A percentile compares a stretch with the other conserved stretches of the same genome.
Evolutionary conservation across 2,329 filamentous ascomycete species (phyloP).

Genomic region (Orbilia oligospora): DNA sequence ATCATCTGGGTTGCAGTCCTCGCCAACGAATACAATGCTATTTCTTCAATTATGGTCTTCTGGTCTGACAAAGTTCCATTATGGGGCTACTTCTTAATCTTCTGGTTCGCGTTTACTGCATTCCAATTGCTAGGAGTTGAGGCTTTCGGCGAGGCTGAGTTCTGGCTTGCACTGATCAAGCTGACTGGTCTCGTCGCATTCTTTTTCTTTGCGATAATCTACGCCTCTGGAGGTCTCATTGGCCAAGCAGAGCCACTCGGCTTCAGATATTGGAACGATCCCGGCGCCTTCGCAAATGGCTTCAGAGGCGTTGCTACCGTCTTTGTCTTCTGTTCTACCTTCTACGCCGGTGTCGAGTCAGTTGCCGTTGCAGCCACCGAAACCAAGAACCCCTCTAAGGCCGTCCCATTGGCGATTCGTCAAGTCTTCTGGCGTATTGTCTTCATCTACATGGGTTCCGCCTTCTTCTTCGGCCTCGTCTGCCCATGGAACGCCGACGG

Average conservation of each 20-base stretch:
- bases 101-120: slow-evolving; percentile 78
- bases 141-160: slow-evolving; percentile 82
- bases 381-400: slow-evolving; percentile 79
- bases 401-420: slow-evolving; percentile 79
- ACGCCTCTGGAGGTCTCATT: slow-evolving; percentile 78
- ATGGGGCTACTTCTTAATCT: slow-evolving; percentile 80
- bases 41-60: slow-evolving; percentile 82
- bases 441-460: slow-evolving; percentile 77
- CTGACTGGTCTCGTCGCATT: slow-evolving; percentile 81
- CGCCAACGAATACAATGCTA: slow-evolving; percentile 80
- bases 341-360: slow-evolving; percentile 80
- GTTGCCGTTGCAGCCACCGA: slow-evolving; percentile 85
- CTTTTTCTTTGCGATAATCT: slow-evolving; percentile 81
- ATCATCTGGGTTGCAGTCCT: slow-evolving; percentile 82
- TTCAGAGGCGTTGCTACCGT: slow-evolving; percentile 75
- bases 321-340: slow-evolving; percentile 75
- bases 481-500: slow-evolving; percentile 78
- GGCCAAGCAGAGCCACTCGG: slow-evolving; percentile 75
- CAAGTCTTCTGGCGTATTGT: slow-evolving; percentile 84
- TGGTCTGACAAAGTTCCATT: slow-evolving; percentile 75
- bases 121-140: slow-evolving; percentile 80
- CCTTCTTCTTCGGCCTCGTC: slow-evolving; percentile 81
- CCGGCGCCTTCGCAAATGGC: slow-evolving; percentile 78
- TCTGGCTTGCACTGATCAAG: slow-evolving; percentile 84
- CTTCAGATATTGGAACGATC: slow-evolving; percentile 79